Base-by-base conservation (phyloP, 768 basidiomycete genomes). In the Pulveroboletus ravenelii region DNA sequence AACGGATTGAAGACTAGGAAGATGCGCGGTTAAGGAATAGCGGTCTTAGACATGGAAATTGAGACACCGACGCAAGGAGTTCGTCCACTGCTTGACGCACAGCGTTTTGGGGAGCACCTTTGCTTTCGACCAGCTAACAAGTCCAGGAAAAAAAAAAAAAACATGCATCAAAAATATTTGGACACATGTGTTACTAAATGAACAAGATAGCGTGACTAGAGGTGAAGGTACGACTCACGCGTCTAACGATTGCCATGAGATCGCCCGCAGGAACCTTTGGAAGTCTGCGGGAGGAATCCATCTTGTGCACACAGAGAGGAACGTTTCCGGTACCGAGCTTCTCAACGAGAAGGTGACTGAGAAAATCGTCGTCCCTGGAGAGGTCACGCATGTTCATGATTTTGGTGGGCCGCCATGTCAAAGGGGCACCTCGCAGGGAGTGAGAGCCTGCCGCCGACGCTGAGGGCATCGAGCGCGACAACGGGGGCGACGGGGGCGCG, bases 381-480 rank as follows among this genome's bases (percentile, higher is more conserved):
- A 93, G 80, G 80, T 93, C 90, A 70, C 80, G 80, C 78, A 89
- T 86, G 73, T 89, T 88, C 89, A 92, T 92, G 60, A 88, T 84
- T 76, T 87, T 90, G 43, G 88, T 91, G 17, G 84, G 84, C 38
- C 85, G 82, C 89, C 89, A 91, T 71, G 71, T 60, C 50, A 84
- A 62, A 51, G 62, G 49, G 48, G 59, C 53, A 17, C 56, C 48
- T 36, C 60, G 51, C 25, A 51, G 57, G 9, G 66, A 65, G 47
- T 49, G 56, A 17, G 59, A 55, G 42, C 59, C 59, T 37, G 59
- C 50, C 58, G 46, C 58, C 53, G 67, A 58, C 56, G 61, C 56
- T 52, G 68, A 42, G 50, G 69, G 61, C 67, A 68, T 68, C 67
- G 64, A 66, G 58, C 60, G 52, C 58, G 54, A 58, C 53, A 37